Percentiles rank a stretch among this genome's conserved stretches.
These are phyloP conservation scores for Basidiobolus meristosporus DNA, from an alignment of 371 early-diverging fungal species.

Conservation along the genomic window DNA sequence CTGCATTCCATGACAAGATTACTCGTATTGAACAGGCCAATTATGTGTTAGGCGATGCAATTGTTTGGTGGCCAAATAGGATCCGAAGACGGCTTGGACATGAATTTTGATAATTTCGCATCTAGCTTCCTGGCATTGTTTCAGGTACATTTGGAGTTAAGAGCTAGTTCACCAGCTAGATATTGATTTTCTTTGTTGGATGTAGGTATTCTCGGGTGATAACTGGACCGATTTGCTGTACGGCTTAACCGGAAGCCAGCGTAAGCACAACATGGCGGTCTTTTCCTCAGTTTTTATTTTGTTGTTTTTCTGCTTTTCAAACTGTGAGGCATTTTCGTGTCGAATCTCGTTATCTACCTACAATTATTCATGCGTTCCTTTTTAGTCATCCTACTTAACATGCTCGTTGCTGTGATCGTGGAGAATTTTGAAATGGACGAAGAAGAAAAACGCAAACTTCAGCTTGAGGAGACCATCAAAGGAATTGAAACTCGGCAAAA, in stretches of 20 bases:
- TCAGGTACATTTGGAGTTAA: no score
- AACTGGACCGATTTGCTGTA: slow-evolving; percentile 33
- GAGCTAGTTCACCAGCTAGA: no score
- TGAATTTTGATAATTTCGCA: slow-evolving; percentile 23
- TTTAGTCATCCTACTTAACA: slow-evolving; percentile 29
- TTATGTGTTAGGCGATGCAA: no score
- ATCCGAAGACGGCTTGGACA: background rate
- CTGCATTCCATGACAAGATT: no score
- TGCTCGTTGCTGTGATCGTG: slow-evolving; percentile 38
- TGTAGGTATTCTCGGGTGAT: slow-evolving; percentile 33
- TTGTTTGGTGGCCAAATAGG: background rate
- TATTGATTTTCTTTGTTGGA: no score
- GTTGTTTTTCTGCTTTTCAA: slow-evolving; percentile 19
- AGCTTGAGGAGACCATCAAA: slow-evolving; percentile 28
- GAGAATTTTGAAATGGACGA: slow-evolving; percentile 41
- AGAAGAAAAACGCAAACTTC: slow-evolving; percentile 27
- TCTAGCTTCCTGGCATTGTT: slow-evolving; percentile 24
- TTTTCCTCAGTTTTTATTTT: slow-evolving; percentile 23
- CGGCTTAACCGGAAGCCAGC: slow-evolving; percentile 20
- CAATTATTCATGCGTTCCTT: no score
- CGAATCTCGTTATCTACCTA: no score
- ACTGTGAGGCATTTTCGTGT: no score
- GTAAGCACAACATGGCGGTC: slow-evolving; percentile 10
- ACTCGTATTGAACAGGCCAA: no score
- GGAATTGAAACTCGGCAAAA: no score